phyloP scores from a whole-genome alignment of 495 filamentous ascomycete species.

The Aspergillus indologenus region DNA sequence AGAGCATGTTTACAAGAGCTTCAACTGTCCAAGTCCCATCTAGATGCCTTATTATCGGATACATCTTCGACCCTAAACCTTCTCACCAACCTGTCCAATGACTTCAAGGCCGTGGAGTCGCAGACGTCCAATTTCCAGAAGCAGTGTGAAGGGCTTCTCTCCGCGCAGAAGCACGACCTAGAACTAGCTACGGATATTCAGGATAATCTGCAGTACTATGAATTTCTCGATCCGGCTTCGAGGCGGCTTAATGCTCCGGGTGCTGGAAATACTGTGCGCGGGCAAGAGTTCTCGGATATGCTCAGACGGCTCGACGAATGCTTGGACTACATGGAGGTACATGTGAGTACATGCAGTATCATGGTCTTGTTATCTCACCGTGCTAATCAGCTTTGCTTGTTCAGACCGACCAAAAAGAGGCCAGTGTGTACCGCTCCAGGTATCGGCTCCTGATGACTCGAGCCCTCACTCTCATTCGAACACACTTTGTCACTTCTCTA shows the following conservation, averaged over 20 bases:
- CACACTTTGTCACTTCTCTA: conserved; percentile 72
- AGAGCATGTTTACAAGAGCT: conserved; percentile 79
- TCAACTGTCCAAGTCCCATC: conserved; percentile 69
- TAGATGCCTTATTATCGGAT: conserved; percentile 74
- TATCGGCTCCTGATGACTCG: conserved; percentile 70
- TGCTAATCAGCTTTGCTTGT: conserved; percentile 16
- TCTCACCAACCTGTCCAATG: conserved; percentile 70
- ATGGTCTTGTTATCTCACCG: background rate
- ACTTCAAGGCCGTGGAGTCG: conserved; percentile 79
- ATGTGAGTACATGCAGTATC: conserved; percentile 52
- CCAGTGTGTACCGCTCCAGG: conserved; percentile 71
- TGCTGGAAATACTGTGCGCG: conserved; percentile 75
- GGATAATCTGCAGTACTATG: conserved; percentile 84
- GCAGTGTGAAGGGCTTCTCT: conserved; percentile 81
- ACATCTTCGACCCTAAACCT: conserved; percentile 70
- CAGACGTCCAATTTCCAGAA: conserved; percentile 89
- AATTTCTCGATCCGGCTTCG: conserved; percentile 86
- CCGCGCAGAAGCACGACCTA: conserved; percentile 72
- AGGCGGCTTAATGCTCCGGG: conserved; percentile 88
- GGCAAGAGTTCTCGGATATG: conserved; percentile 80
- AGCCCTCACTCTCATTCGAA: conserved; percentile 76
- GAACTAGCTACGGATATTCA: conserved; percentile 76
- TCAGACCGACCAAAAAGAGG: conserved; percentile 78
- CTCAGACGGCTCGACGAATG: conserved; percentile 80
- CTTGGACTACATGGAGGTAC: conserved; percentile 80